These are phyloP conservation scores for Backusella tarrabulga DNA, from an alignment of 192 early-diverging fungal genomes.

Conservation along the genomic window DNA sequence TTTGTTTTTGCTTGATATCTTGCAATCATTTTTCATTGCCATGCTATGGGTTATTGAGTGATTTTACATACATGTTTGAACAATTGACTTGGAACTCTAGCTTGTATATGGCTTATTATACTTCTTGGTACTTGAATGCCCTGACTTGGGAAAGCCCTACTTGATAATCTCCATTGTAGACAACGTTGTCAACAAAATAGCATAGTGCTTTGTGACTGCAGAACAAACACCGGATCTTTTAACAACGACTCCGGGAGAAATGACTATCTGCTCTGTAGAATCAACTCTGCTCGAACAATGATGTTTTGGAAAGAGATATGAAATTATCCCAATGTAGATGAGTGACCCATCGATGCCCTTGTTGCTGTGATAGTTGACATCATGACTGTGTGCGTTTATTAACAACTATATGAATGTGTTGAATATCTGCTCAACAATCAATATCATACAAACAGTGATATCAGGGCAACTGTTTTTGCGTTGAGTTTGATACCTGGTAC, in stretches of 20 bases:
- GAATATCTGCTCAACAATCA: slow-evolving; percentile 11
- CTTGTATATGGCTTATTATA: not conserved
- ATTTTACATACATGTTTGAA: slow-evolving; percentile 5
- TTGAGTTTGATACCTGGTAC: too few relatives aligned
- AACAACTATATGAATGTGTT: slow-evolving; percentile 6
- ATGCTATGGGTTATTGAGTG: slow-evolving; percentile 8
- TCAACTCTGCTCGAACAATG: not conserved
- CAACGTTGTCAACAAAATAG: not conserved
- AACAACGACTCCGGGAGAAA: not conserved
- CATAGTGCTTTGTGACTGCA: slow-evolving; percentile 23
- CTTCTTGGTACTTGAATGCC: not conserved
- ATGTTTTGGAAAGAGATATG: not conserved
- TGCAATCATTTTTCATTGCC: too few relatives aligned
- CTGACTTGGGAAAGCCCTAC: not conserved
- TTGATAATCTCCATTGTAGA: slow-evolving; percentile 1
- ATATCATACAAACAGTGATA: not conserved
- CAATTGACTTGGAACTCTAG: slow-evolving; percentile 21
- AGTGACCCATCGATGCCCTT: not conserved
- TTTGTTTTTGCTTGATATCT: too few relatives aligned
- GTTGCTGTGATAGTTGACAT: not conserved
- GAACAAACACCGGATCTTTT: slow-evolving; percentile 14
- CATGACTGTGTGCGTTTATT: not conserved
- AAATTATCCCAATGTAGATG: not conserved
- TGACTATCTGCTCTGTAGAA: not conserved
- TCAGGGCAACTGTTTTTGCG: not conserved